Conservation (phyloP, 176 grass and related monocot species). For the Aegilops sharonensis region DNA sequence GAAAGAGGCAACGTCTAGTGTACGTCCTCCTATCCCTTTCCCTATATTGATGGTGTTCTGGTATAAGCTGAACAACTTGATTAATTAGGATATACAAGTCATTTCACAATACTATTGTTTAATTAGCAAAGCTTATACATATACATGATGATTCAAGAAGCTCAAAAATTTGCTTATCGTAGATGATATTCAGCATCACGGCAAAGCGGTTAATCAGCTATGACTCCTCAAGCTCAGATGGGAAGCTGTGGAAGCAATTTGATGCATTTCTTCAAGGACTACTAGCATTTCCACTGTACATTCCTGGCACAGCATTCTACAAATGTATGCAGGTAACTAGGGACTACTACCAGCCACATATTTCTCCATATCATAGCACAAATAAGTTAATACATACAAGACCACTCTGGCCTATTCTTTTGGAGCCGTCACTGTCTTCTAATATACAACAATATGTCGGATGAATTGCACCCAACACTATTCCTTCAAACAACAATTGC, state of each 20-base stretch:
- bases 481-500: no score
- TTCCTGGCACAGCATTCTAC: slow-evolving; percentile 54
- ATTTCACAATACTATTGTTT: background rate
- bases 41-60: no score
- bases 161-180: no score
- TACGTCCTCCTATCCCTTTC: background rate
- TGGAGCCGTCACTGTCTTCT: no score
- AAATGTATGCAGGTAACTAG: slow-evolving; percentile 45
- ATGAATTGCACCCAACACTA: no score
- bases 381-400: no score
- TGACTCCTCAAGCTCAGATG: slow-evolving; percentile 20
- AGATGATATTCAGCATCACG: slow-evolving; percentile 68
- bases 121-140: background rate
- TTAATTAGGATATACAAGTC: background rate
- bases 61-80: no score
- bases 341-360: background rate
- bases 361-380: no score
- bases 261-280: slow-evolving; percentile 45
- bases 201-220: slow-evolving; percentile 62
- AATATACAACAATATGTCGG: no score
- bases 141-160: background rate
- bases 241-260: slow-evolving; percentile 42
- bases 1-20: slow-evolving; percentile 41
- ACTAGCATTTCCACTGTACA: slow-evolving; percentile 39
- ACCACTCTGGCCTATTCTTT: no score